These are phyloP conservation scores for Massospora cicadina DNA, from an alignment of 371 early-diverging fungal species.

Conservation along the genomic window DNA sequence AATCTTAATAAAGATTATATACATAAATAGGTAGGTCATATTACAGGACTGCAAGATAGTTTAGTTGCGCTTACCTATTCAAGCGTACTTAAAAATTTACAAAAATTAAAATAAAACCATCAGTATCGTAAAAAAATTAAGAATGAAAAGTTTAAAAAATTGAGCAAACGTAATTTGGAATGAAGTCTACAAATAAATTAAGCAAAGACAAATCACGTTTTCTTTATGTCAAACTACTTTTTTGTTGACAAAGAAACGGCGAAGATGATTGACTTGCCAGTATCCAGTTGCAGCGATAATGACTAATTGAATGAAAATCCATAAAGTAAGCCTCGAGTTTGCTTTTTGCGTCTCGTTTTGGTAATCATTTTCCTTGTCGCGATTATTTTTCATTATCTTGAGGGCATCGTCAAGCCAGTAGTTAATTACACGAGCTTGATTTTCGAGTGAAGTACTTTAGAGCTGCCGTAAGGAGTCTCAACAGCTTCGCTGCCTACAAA, in stretches of 20 bases:
- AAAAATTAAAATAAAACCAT: too few species aligned
- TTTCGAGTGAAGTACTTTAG: neutral
- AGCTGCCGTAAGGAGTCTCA: constrained; percentile 5
- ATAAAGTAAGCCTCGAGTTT: constrained; percentile 69
- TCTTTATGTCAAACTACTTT: constrained; percentile 88
- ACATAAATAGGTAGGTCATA: too few species aligned
- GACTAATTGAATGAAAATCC: constrained; percentile 69
- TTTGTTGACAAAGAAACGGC: constrained; percentile 82
- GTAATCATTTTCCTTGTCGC: neutral
- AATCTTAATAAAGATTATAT: too few species aligned
- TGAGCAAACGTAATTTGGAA: too few species aligned
- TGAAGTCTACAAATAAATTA: too few species aligned
- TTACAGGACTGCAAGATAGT: too few species aligned
- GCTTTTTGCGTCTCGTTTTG: neutral
- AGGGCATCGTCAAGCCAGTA: constrained; percentile 61
- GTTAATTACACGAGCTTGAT: constrained; percentile 59
- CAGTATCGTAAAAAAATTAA: too few species aligned
- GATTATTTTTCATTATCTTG: constrained; percentile 20
- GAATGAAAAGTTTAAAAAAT: too few species aligned
- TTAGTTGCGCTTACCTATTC: too few species aligned
- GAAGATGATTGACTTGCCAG: constrained; percentile 86
- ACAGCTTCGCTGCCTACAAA: constrained; percentile 11
- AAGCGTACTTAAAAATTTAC: too few species aligned
- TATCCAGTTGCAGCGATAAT: constrained; percentile 63
- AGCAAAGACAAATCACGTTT: too few species aligned